phyloP scores from a whole-genome alignment of 495 filamentous ascomycete genomes.

The Extremus antarcticus region DNA sequence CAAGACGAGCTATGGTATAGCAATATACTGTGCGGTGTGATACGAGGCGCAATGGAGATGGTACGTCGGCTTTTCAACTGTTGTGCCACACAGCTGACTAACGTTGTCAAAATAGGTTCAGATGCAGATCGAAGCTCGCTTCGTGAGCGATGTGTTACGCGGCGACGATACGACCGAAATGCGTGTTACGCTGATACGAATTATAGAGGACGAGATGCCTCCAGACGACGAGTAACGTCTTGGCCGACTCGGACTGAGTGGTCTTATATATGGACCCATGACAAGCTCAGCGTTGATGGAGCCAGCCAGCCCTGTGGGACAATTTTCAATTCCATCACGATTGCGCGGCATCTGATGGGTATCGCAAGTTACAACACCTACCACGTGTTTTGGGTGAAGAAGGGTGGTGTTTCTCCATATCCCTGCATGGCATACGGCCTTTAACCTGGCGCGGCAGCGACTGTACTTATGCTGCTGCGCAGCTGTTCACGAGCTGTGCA shows the following conservation, averaged over 20 bases:
- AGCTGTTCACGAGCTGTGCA: neutral
- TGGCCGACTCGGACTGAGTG: neutral
- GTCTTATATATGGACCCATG: neutral
- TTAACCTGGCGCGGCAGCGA: neutral
- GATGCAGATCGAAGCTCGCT: conserved; percentile 97
- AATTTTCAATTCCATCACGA: too few species aligned
- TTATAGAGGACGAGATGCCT: conserved; percentile 96
- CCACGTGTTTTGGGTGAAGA: neutral
- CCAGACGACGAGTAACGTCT: conserved; percentile 73
- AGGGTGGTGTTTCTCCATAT: neutral
- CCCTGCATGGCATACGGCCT: neutral
- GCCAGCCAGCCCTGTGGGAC: too few species aligned
- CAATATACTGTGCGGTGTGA: conserved; percentile 88
- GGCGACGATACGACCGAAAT: conserved; percentile 97
- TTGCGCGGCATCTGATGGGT: too few species aligned
- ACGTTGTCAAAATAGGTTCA: conserved; percentile 52
- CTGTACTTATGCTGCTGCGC: neutral
- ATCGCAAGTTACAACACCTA: neutral
- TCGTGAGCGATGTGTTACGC: conserved; percentile 85
- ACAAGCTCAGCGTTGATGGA: neutral
- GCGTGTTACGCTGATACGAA: conserved; percentile 82
- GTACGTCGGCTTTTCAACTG: conserved; percentile 36
- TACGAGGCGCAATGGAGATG: conserved; percentile 91
- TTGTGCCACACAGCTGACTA: neutral
- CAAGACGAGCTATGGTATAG: conserved; percentile 98